These are phyloP conservation scores for Boletus sp. DNA, from an alignment of 1,284 basidiomycete genomes.

Conservation along the genomic window DNA sequence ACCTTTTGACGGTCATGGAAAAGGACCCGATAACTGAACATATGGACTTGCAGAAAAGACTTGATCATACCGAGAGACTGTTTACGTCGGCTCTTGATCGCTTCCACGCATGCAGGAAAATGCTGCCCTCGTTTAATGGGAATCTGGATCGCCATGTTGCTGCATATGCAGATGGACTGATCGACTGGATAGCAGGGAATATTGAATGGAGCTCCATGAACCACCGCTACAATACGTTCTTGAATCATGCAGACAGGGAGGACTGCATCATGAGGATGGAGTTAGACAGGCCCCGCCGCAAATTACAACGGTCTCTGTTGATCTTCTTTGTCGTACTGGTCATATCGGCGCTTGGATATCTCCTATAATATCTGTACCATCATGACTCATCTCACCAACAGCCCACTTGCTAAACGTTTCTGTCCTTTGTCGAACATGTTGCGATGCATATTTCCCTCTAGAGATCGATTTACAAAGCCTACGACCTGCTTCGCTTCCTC, in stretches of 20 bases:
- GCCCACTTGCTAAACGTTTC: background rate
- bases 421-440: background rate
- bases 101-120: slow-evolving; percentile 20
- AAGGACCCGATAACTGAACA: slow-evolving; percentile 19
- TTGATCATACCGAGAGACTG: slow-evolving; percentile 17
- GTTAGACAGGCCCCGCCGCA: slow-evolving; percentile 3
- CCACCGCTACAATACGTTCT: slow-evolving; percentile 28
- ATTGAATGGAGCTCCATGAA: slow-evolving; percentile 30
- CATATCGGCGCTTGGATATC: slow-evolving; percentile 6
- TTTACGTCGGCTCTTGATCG: slow-evolving; percentile 19
- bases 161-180: slow-evolving; percentile 28
- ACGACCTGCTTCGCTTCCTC: background rate
- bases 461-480: background rate
- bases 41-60: slow-evolving; percentile 18
- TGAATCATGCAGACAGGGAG: slow-evolving; percentile 23
- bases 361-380: slow-evolving; percentile 2
- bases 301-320: slow-evolving; percentile 4
- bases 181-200: slow-evolving; percentile 27
- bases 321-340: slow-evolving; percentile 11
- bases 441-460: background rate
- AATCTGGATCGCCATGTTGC: slow-evolving; percentile 20
- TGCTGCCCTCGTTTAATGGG: slow-evolving; percentile 18
- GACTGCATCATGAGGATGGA: slow-evolving; percentile 21
- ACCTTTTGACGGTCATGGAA: slow-evolving; percentile 24
- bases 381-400: background rate